Evolutionary conservation across 257 asterid genomes (phyloP).

Genomic region (Nicotiana otophora): DNA sequence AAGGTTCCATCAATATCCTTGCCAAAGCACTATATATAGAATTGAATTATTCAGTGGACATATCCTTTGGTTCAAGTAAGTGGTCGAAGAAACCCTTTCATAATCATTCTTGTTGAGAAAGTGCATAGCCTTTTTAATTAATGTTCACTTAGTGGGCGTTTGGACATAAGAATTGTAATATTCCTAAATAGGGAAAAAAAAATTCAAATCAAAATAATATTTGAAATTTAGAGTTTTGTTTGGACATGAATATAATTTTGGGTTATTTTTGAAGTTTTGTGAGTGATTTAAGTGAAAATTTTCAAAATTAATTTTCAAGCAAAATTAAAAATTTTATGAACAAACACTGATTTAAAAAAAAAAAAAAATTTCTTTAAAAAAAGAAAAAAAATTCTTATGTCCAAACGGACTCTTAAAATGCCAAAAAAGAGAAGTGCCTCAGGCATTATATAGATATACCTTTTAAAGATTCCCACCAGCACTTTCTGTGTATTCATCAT

Average conservation of each 20-base stretch:
- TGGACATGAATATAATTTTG: too few species aligned
- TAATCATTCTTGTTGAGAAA: conserved; percentile 7
- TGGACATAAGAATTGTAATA: too few species aligned
- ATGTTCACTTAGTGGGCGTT: not conserved
- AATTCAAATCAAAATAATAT: too few species aligned
- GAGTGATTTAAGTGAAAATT: too few species aligned
- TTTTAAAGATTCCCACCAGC: not conserved
- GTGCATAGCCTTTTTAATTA: not conserved
- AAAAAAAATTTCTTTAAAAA: too few species aligned
- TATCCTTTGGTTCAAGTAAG: not conserved
- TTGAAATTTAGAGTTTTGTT: too few species aligned
- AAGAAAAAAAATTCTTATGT: too few species aligned
- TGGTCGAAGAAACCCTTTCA: not conserved
- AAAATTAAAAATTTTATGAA: too few species aligned
- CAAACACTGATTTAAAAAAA: too few species aligned
- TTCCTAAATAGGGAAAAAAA: too few species aligned
- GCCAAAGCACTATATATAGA: not conserved
- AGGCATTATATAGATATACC: not conserved
- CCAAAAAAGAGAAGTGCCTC: not conserved
- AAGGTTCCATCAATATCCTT: not conserved
- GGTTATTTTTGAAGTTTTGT: too few species aligned
- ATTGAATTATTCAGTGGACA: not conserved
- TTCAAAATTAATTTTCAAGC: too few species aligned
- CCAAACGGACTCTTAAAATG: not conserved
- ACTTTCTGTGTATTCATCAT: not conserved